A percentile compares a stretch with the other conserved stretches of the same genome.
Evolutionary conservation across 2,329 filamentous ascomycete species (phyloP).

Genomic region (Aureobasidium sp.): DNA sequence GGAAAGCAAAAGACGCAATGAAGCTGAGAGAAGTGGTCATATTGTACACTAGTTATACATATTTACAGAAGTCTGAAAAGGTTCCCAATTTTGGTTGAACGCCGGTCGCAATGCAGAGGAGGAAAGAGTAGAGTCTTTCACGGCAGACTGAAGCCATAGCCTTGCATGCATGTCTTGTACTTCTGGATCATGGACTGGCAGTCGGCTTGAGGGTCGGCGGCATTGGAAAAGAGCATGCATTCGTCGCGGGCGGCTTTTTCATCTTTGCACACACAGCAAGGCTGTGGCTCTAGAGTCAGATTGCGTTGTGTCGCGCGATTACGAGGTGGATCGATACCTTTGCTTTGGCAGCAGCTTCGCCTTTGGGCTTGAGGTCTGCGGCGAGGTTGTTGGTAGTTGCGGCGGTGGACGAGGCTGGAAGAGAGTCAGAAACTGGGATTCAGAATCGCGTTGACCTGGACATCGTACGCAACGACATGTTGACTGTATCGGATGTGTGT

Average conservation of each 20-base stretch:
- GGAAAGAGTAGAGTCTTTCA: not conserved
- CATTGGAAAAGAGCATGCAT: conserved; percentile 95
- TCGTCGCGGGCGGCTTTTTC: conserved; percentile 91
- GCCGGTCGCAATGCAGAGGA: conserved; percentile 14
- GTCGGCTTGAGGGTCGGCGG: conserved; percentile 72
- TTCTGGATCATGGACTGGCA: conserved; percentile 76
- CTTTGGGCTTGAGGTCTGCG: conserved; percentile 36
- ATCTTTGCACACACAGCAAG: conserved; percentile 95
- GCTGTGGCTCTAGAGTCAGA: conserved; percentile 46
- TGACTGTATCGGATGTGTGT: not conserved
- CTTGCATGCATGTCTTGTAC: conserved; percentile 87
- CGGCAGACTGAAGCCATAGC: conserved; percentile 71
- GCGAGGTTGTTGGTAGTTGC: conserved; percentile 37
- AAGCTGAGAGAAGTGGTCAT: conserved; percentile 5
- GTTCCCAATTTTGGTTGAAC: not conserved
- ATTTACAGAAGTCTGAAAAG: not conserved
- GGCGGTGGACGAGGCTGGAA: conserved; percentile 15
- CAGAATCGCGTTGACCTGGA: not conserved
- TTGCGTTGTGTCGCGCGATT: not conserved
- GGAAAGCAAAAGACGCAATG: conserved; percentile 30
- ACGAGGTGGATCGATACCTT: conserved; percentile 30
- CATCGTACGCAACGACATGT: not conserved
- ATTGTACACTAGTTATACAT: conserved; percentile 14
- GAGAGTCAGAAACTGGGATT: not conserved
- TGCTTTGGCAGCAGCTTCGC: conserved; percentile 36